These are phyloP conservation scores for Dendrocalamus latiflorus DNA, from an alignment of 202 grass and related monocot species.

Conservation along the genomic window DNA sequence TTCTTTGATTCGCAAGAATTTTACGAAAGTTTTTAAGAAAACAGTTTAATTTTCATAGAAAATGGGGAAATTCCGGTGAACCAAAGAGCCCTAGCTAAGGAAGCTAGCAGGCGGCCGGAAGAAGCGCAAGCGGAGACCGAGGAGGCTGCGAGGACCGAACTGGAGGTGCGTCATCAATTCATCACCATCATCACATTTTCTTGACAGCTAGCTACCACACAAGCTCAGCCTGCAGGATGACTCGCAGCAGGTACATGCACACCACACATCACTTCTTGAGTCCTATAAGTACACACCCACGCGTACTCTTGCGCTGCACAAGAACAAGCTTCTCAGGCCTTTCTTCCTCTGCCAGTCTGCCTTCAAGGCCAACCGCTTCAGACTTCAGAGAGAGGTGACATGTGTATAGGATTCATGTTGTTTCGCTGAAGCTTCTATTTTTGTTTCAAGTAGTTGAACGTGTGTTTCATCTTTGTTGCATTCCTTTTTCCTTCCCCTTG, in stretches of 20 bases:
- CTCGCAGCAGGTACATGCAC: neutral
- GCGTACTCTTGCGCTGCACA: neutral
- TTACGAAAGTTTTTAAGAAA: too few species aligned
- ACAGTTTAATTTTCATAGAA: too few species aligned
- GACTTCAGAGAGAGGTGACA: neutral
- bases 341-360: neutral
- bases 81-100: too few species aligned
- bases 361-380: neutral
- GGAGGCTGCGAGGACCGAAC: neutral
- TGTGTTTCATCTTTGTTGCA: neutral
- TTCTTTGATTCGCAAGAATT: too few species aligned
- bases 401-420: neutral
- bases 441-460: neutral
- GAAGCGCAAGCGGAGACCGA: neutral
- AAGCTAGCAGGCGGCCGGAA: neutral
- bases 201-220: neutral
- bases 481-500: neutral
- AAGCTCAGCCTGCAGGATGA: neutral
- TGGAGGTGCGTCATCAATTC: conserved; percentile 27
- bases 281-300: conserved; percentile 6
- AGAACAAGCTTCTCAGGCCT: neutral
- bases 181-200: conserved; percentile 30
- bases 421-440: neutral
- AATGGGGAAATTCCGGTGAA: too few species aligned
- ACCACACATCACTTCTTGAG: neutral